Base-by-base conservation (phyloP, 2,329 filamentous ascomycete genomes). In the Paecilomyces sp. region DNA sequence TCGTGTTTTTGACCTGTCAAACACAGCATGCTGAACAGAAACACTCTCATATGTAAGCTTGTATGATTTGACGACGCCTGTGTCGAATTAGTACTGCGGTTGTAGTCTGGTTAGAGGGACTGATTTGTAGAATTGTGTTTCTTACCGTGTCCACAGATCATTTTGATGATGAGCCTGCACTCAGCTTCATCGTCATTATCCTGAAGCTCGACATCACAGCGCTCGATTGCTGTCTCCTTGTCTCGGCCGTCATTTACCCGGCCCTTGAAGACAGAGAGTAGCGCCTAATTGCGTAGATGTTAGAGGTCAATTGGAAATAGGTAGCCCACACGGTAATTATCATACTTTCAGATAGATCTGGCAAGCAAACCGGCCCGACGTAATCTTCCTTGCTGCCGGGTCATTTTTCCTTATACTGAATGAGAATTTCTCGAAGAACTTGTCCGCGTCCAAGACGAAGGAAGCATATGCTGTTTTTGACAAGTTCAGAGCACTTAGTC, bases 381-480 rank as follows among this genome's bases (percentile, higher is more conserved):
- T 75, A n/a, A 61, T 66, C 58, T 62, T 66, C 31, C 67, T 66
- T 47, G 62, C 60, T 2, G 62, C 56, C 33, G 57, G 58, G 51
- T 57, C 58, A 60, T 58, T 70, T 64, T 30, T 61, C 60, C 67
- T 62, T 62, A 70, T 66, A 28, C 71, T 65, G 67, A 85, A 87
- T n/a, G 81, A 77, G 69, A 87, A 88, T 25, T 73, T 74, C 36
- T 81, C 74, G 67, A 88, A 88, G 68, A 87, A 88, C 1, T 71
- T 70, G 33, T 72, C 75, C 15, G 76, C 77, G 56, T 84, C 80
- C 28, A 87, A 77, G 1, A 77, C 78, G 63, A 87, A 84, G 2
- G 84, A 83, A 1, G 83, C 82, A 74, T 87, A 87, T 34, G 84
- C 84, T 7, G 85, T 87, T 64, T 85, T 85, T 6, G 85, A 85